Evolutionary conservation across 805 yeast genomes (phyloP), one percentile per base, ranked within the genome.

Genomic region (Kodamaea fukazawae): DNA sequence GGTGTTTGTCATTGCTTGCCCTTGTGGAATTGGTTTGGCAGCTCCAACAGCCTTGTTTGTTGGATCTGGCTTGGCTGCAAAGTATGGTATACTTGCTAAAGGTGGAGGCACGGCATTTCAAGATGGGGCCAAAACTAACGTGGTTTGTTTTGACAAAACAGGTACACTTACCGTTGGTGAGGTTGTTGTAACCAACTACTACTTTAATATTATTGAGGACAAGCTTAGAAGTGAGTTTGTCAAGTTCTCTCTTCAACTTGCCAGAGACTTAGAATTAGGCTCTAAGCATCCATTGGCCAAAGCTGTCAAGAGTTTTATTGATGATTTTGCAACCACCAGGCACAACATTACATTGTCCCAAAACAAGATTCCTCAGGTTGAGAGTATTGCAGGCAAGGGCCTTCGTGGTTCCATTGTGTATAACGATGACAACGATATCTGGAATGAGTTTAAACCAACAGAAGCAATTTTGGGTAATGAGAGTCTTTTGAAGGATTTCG

Each of bases 21-120:
- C 95, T 1, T 85, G 93, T 66, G 95, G 91, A 1, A 76, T 85
- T 49, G 93, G 91, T 1, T 65, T 85, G 15, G 93, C 93, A 16
- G 93, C 91, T 1, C 93, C 93, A 1, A 84, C 91, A 2, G 91
- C 93, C 0, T 57, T 85, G 29, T 83, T 81, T 64, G 88, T 85
- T 9, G 93, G 93, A 2, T 70, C 87, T 12, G 88, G 91, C 0
- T 57, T 85, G 36, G 88, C 90, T 27, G 93, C 93, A 10, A 81
- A 79, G 52, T 63, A 78, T 54, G 93, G 91, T 14, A 79, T 85
- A 37, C 65, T 85, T 28, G 88, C 85, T 1, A 75, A 83, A 47
- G 91, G 91, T 12, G 93, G 93, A 4, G 93, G 93, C 25, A 81
- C 78, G 34, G 88, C 91, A 2, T 83, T 85, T 54, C 89, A 85